A percentile compares a stretch with the other conserved stretches of the same genome.
Evolutionary conservation across 495 filamentous ascomycete genomes (phyloP).

Genomic region (Patellaria atrata): DNA sequence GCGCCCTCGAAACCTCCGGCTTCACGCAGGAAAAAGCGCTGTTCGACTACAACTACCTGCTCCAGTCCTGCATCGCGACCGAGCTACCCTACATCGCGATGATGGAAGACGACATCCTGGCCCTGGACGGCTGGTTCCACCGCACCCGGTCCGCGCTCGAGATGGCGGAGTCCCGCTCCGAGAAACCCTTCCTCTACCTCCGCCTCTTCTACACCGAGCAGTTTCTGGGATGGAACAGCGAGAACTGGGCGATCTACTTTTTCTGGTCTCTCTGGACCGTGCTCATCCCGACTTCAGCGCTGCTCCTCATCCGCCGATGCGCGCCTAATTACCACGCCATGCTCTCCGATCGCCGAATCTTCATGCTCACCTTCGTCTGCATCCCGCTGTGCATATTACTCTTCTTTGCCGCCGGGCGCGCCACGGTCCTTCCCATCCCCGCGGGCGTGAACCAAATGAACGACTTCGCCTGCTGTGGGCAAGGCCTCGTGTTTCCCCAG

Average conservation of each 20-base stretch:
- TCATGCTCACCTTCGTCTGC: slow-evolving; percentile 13
- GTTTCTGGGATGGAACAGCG: slow-evolving; percentile 40
- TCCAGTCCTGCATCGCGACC: slow-evolving; percentile 33
- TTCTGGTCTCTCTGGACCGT: slow-evolving; percentile 23
- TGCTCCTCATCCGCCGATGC: slow-evolving; percentile 1
- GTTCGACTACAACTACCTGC: slow-evolving; percentile 36
- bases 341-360: slow-evolving; percentile 6
- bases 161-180: slow-evolving; percentile 21
- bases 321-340: slow-evolving; percentile 11
- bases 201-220: slow-evolving; percentile 45
- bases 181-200: slow-evolving; percentile 31
- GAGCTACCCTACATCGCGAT: slow-evolving; percentile 35
- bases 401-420: slow-evolving; percentile 27
- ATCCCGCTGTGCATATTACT: slow-evolving; percentile 24
- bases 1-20: too few species aligned
- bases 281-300: slow-evolving; percentile 2
- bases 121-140: slow-evolving; percentile 37
- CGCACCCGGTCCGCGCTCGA: slow-evolving; percentile 29
- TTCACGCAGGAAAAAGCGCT: slow-evolving; percentile 34
- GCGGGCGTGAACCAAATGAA: slow-evolving; percentile 35
- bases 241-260: slow-evolving; percentile 34
- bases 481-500: slow-evolving; percentile 32
- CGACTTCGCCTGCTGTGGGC: slow-evolving; percentile 37
- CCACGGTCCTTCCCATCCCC: slow-evolving; percentile 27
- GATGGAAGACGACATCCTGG: slow-evolving; percentile 42